Base-by-base conservation (phyloP, 805 yeast species). In the Saccharomyces mikatae region DNA sequence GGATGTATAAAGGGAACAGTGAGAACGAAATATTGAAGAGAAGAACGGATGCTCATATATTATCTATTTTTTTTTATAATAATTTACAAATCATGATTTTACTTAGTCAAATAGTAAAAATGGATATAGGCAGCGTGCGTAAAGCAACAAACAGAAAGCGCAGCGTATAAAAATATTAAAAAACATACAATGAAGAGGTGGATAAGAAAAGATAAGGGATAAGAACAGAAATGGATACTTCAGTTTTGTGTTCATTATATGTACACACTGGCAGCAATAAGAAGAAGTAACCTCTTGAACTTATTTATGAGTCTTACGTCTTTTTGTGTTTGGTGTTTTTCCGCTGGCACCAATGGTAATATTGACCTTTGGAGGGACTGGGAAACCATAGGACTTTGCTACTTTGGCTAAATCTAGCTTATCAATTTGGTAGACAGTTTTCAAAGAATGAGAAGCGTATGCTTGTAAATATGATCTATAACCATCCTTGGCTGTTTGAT, bases 391-490 rank as follows among this genome's bases (percentile, higher is more conserved):
- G 13, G 96, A 86, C 71, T 86, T 88, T 53, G 97, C 99, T 30
- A 94, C 97, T 75, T 92, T 94, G 36, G 84, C 92, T 59, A 94
- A 76, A 71, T 94, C 99, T 57, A 94, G 78, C 74, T 91, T 89
- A 73, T 94, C 98, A 63, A 94, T 89, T 74, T 91, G 96, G 69
- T 94, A 94, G 14, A 94, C 99, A 1, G 97, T 88, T 72, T 94
- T 94, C 72, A 94, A 78, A 67, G 91, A 96, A 73, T 94, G 99
- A 24, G 96, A 87, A 6, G 99, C 91, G 68, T 94, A 94, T 4
- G 99, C 98, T 74, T 94, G 99, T 65, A 94, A 78, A 72, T 94
- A 94, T 2, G 98, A 83, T 70, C 97, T 81, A 76, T 94, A 94
- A 56, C 99, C 99, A 68, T 94, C 99, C 73, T 90, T 89, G 30